Base-by-base conservation (phyloP, 345 rosid species). In the Hibiscus syriacus region DNA sequence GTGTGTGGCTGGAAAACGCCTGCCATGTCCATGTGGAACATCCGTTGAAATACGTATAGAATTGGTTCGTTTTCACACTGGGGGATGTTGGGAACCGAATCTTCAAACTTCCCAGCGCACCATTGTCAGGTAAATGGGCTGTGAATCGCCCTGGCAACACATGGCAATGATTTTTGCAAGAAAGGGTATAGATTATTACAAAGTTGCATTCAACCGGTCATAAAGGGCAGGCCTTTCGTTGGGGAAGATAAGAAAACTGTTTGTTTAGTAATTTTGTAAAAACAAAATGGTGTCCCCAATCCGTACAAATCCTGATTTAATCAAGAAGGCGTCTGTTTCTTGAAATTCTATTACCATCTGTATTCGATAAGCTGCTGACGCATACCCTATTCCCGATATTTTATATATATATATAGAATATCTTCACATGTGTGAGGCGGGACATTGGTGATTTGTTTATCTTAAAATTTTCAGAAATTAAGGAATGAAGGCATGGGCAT, bases 401-500 rank as follows among this genome's bases (percentile, higher is more conserved):
- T 32, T 5, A 8, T 32, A 32, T 5, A 32, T 8, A 32, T 5
- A 8, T 6, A 41, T 12, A 5, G 7, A 3, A 50, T 20, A 14
- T 53, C 41, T 26, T 48, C 73, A 73, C 85, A 77, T 76, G 85
- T 70, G 75, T 50, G 69, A 34, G 29, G 74, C 77, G 82, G 64
- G 77, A 69, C 71, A 23, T 19, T 67, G 6, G 11, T 19, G 41
- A 0, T 53, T 64, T 66, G 23, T 76, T 76, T 68, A 70, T 55
- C 49, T 63, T 9, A 63, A 66, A 67, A 17, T 6, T 73, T 59
- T 63, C 80, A 77, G 60, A 69, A 67, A 74, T 66, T 69, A 48
- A 71, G 77, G 81, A 73, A 70, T 54, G 76, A 80, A 82, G 73
- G 76, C 41, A 69, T 61, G 64, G 66, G 30, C 72, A n/a, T 71